phyloP scores from a whole-genome alignment of 2,329 filamentous ascomycete species.

The Aspergillus nomiae region DNA sequence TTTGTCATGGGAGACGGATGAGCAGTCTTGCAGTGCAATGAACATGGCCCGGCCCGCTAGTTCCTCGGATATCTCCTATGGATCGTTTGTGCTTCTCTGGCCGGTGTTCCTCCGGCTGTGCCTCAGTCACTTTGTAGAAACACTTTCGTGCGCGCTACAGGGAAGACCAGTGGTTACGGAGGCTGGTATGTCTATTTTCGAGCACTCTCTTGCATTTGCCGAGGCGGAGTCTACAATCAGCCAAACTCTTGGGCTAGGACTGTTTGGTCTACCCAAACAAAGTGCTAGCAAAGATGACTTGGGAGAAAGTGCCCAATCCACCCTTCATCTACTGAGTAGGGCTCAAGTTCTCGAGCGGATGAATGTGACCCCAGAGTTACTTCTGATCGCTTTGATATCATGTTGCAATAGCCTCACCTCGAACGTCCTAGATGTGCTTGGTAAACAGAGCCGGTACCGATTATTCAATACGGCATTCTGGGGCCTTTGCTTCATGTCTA shows the following conservation, averaged over 20 bases:
- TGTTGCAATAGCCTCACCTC: conserved; percentile 86
- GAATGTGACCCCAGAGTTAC: conserved; percentile 86
- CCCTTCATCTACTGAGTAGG: conserved; percentile 42
- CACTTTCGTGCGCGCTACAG: conserved; percentile 82
- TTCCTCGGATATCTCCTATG: conserved; percentile 61
- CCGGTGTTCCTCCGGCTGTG: conserved; percentile 56
- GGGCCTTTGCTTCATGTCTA: conserved; percentile 85
- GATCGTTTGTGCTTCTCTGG: conserved; percentile 71
- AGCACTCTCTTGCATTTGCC: conserved; percentile 92
- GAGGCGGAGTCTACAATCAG: conserved; percentile 89
- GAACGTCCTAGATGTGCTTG: conserved; percentile 77
- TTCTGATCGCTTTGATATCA: conserved; percentile 85
- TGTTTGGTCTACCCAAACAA: conserved; percentile 57
- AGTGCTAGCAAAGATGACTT: conserved; percentile 49
- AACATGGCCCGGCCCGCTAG: conserved; percentile 66
- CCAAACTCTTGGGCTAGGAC: conserved; percentile 72
- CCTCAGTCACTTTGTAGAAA: conserved; percentile 84
- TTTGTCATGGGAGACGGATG: conserved; percentile 73
- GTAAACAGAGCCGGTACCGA: conserved; percentile 76
- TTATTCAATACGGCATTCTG: conserved; percentile 85
- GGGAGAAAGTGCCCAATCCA: conserved; percentile 29
- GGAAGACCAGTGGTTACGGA: conserved; percentile 78
- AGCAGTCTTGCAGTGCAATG: conserved; percentile 72
- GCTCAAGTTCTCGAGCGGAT: conserved; percentile 71
- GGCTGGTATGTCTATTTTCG: conserved; percentile 94